Base-by-base conservation (phyloP, 306 rosid species). In the Inga laurina region DNA sequence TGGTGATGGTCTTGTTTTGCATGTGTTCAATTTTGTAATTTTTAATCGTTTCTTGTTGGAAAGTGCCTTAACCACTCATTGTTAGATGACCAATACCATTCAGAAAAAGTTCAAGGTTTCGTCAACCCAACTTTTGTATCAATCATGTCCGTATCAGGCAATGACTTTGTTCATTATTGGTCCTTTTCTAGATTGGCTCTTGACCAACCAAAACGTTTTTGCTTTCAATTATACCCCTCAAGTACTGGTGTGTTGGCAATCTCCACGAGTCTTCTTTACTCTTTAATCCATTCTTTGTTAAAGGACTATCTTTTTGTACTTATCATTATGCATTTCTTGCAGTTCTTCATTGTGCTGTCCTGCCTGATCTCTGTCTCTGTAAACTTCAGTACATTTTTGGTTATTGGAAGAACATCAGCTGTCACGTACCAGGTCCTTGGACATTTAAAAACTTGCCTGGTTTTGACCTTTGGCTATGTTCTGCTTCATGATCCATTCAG, bases 371-470 rank as follows among this genome's bases (percentile, higher is more conserved):
- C 99, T 41, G 94, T 95, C 67, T 95, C 99, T 34, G 99, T 95
- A 82, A 95, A 95, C 84, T 95, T 95, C 82, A 95, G 99, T 77
- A 95, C 99, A 34, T 95, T 95, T 83, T 91, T 95, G 72, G 98
- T 95, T 43, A 93, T 95, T 72, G 98, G 98, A 84, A 95, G 90
- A 85, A 95, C 98, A 75, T 95, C 98, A 76, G 94, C 97, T 2
- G 97, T 95, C 61, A 95, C 98, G 44, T 95, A 95, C 84, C 98
- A 95, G 89, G 98, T 93, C 75, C 97, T 95, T 43, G 98, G 98
- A 82, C 98, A 95, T 88, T 88, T 93, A 75, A 95, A 95, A 86
- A 95, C 98, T 68, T 93, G 97, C 85, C 93, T 95, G 72, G 97
- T 95, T 41, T 86, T 95, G 79, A 95, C 93, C 32, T 95, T 95